Evolutionary conservation across 169 alveolate species (phyloP), one percentile per base, ranked within the genome.

Genomic region (Plasmodium knowlesi): DNA sequence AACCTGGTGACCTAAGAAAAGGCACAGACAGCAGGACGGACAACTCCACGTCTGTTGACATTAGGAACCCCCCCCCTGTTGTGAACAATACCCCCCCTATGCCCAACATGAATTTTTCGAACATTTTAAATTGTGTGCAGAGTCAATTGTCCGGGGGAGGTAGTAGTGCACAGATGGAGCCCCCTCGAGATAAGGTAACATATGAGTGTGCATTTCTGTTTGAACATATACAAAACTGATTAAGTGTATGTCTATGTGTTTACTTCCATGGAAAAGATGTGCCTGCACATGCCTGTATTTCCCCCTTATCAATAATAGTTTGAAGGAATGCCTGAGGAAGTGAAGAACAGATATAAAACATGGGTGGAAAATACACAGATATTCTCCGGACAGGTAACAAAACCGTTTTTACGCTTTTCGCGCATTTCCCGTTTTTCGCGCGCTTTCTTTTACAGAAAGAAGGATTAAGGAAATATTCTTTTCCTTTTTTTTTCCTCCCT

Each of bases 351-450:
- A 86, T 86, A 86, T 57, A 78, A 30, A 76, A 86, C 61, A 14
- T 86, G 93, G 93, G 85, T 78, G 19, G 93, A 86, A 34, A 76
- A 86, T 53, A 22, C 86, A 1, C 93, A 86, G 61, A 86, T 86
- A 53, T 86, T 86, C 80, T 86, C 93, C 22, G 86, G 93, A 86
- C 93, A 86, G 43, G 93, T 86, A 86, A 86, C 14, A 73, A 32
- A 73, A 50, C 14, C 5, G 41, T 46, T 50, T 43, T 50, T 43
- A 16, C 14, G n/a, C n/a, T n/a, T n/a, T n/a, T n/a, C n/a, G n/a
- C n/a, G n/a, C n/a, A n/a, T n/a, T n/a, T n/a, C n/a, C n/a, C 41
- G 67, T 22, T 67, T 34, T 30, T 32, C 16, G 46, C n/a, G 16
- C n/a, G 19, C 19, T 34, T n/a, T 8, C 34, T 80, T 30, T 79